Evolutionary conservation across 495 filamentous ascomycete genomes (phyloP).

Genomic region (Xylaria castorea): DNA sequence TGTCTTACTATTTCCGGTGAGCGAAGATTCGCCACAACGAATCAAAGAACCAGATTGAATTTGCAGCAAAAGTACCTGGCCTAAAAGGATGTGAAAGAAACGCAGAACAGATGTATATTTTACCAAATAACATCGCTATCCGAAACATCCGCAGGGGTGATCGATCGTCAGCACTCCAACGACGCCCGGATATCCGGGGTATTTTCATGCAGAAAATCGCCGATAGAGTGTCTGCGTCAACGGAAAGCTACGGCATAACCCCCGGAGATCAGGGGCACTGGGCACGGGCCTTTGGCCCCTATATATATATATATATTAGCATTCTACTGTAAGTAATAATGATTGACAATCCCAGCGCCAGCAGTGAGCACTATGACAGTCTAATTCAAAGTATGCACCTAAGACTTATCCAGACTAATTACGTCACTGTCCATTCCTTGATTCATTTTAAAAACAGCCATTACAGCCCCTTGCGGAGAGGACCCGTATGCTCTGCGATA

Average conservation of each 20-base stretch:
- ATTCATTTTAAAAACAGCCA: background rate
- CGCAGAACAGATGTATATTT: background rate
- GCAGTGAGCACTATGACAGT: no score
- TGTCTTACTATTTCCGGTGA: constrained; percentile 11
- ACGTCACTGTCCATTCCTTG: background rate
- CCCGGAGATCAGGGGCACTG: no score
- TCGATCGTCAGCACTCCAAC: background rate
- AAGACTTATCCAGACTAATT: background rate
- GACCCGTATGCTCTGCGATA: background rate
- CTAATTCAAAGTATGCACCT: background rate
- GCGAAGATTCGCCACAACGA: background rate
- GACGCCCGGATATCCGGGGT: background rate
- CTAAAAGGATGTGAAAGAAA: no score
- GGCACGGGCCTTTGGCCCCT: no score
- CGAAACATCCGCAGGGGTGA: background rate
- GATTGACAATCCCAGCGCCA: no score
- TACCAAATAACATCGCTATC: background rate
- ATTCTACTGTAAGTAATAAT: no score
- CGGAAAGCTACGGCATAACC: no score
- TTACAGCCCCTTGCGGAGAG: background rate
- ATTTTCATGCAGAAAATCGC: background rate
- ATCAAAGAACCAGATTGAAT: background rate
- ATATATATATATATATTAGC: no score
- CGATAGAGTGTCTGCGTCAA: background rate
- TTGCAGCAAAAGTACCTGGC: background rate